These are phyloP conservation scores for Vitellaria paradoxa DNA, from an alignment of 179 eudicot species.

Conservation along the genomic window DNA sequence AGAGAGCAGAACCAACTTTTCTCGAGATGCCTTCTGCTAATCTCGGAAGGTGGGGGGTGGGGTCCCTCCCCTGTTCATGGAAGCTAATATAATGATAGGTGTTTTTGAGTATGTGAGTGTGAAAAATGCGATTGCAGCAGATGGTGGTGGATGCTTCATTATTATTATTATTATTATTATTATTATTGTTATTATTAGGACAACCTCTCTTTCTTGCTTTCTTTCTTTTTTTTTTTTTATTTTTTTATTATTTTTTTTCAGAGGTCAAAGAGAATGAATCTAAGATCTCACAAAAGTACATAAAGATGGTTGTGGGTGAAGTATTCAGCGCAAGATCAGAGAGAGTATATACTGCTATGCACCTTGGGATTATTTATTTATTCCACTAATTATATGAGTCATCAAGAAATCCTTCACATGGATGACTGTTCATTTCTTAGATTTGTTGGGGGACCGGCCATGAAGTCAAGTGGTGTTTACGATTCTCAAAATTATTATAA, in stretches of 20 bases:
- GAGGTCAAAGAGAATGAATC: constrained; percentile 18
- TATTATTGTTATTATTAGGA: neutral
- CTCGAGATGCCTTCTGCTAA: constrained; percentile 14
- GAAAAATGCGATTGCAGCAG: neutral
- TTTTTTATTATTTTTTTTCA: neutral
- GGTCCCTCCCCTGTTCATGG: neutral
- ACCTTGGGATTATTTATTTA: neutral
- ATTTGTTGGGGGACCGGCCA: too few species aligned
- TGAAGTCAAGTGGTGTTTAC: too few species aligned
- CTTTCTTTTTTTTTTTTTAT: too few species aligned
- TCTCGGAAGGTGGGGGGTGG: constrained; percentile 15
- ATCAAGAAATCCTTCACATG: neutral
- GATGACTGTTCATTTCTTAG: too few species aligned
- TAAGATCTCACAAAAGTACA: neutral
- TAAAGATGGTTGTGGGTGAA: constrained; percentile 6
- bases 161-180: neutral
- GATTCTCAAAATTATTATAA: too few species aligned
- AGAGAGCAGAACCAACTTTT: neutral
- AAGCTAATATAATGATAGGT: neutral
- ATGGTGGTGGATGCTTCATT: constrained; percentile 11
- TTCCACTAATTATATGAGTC: neutral
- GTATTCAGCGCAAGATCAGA: constrained; percentile 5
- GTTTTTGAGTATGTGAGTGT: neutral
- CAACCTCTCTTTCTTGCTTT: too few species aligned
- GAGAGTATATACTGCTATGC: neutral